Percentiles rank a stretch among this genome's conserved stretches.
Evolutionary conservation across 768 basidiomycete species (phyloP).

Genomic region (Melanogaster broomeanus): DNA sequence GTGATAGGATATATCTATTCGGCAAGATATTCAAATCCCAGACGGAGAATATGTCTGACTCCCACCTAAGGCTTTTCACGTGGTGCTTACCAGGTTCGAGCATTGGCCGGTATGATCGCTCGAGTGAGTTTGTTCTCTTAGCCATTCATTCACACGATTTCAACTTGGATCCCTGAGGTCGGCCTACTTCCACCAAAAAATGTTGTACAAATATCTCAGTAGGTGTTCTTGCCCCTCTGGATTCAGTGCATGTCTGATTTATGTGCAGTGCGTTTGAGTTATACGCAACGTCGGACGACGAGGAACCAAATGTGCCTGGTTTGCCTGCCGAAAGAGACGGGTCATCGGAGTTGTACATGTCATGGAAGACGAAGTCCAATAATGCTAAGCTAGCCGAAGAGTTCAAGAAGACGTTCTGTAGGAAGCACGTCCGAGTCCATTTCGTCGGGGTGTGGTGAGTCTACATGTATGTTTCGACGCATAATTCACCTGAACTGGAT

Average conservation of each 20-base stretch:
- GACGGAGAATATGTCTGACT: conserved; percentile 1
- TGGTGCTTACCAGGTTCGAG: conserved; percentile 49
- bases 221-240: background rate
- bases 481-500: background rate
- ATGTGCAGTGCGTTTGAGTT: conserved; percentile 39
- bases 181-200: conserved; percentile 44
- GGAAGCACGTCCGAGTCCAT: conserved; percentile 36
- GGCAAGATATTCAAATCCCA: conserved; percentile 24
- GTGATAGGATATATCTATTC: conserved; percentile 44
- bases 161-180: conserved; percentile 28
- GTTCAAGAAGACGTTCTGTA: conserved; percentile 41
- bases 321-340: conserved; percentile 1
- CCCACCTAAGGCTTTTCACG: conserved; percentile 42
- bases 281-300: conserved; percentile 29
- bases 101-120: conserved; percentile 46
- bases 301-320: conserved; percentile 12
- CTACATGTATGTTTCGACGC: background rate
- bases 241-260: background rate
- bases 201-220: conserved; percentile 44
- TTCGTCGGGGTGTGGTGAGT: conserved; percentile 48
- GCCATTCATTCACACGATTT: background rate
- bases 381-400: conserved; percentile 21
- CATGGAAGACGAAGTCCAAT: conserved; percentile 11
- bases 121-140: conserved; percentile 27
- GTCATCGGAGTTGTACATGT: background rate